A percentile compares a stretch with the other conserved stretches of the same genome.
phyloP scores from a whole-genome alignment of 2,329 filamentous ascomycete genomes.

The Aspergillus fijiensis region DNA sequence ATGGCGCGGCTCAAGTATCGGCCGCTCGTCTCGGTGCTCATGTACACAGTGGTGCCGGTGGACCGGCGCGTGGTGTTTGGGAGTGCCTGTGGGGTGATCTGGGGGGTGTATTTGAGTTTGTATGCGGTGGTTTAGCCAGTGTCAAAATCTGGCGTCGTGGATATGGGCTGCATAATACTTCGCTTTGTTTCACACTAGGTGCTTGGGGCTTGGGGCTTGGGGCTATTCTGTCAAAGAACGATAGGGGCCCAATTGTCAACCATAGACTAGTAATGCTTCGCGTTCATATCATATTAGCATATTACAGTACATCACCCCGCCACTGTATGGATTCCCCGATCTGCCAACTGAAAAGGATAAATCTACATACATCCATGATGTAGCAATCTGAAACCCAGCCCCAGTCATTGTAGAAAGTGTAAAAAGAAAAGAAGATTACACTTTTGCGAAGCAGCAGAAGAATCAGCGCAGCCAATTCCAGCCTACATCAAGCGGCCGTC shows the following conservation, averaged over 20 bases:
- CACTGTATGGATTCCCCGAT: too few species aligned
- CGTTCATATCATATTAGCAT: background rate
- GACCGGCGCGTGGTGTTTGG: constrained; percentile 69
- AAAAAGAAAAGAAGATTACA: background rate
- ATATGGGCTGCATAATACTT: too few species aligned
- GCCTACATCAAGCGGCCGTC: background rate
- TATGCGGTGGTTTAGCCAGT: constrained; percentile 43
- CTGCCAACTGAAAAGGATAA: background rate
- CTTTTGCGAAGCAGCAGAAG: background rate
- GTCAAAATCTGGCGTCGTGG: too few species aligned
- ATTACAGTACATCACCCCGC: background rate
- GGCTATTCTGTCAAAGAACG: too few species aligned
- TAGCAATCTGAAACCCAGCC: background rate
- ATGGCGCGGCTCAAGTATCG: constrained; percentile 71
- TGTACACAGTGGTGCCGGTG: constrained; percentile 71
- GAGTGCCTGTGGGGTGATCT: constrained; percentile 68
- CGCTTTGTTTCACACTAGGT: too few species aligned
- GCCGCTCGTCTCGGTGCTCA: constrained; percentile 67
- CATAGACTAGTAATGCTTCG: too few species aligned
- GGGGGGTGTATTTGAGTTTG: constrained; percentile 74
- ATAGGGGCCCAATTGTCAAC: too few species aligned
- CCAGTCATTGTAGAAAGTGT: background rate
- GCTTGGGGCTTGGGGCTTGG: too few species aligned
- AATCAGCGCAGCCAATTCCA: background rate
- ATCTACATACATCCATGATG: background rate